Conservation (phyloP, 2,329 filamentous ascomycete genomes). For the Davidsoniella neocaledoniae region DNA sequence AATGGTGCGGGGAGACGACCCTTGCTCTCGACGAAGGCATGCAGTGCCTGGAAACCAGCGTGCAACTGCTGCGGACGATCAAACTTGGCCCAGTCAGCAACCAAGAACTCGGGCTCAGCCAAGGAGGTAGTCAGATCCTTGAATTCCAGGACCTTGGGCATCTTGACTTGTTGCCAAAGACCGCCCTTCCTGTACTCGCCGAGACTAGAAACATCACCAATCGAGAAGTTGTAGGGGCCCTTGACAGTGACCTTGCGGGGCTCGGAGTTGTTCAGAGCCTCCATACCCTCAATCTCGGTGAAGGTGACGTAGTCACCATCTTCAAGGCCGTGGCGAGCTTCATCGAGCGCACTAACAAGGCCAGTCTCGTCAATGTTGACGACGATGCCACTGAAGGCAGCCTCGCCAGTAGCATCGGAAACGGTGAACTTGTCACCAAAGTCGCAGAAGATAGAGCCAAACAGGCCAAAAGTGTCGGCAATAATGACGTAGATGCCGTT, state of each 20-base stretch:
- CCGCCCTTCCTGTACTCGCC: constrained; percentile 80
- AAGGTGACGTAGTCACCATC: constrained; percentile 96
- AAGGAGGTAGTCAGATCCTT: constrained; percentile 62
- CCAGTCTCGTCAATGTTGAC: constrained; percentile 81
- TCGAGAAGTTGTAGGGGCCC: constrained; percentile 93
- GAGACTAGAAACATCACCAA: constrained; percentile 76
- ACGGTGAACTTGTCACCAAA: constrained; percentile 90
- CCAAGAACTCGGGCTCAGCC: constrained; percentile 73
- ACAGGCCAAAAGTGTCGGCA: constrained; percentile 81
- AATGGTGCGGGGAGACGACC: constrained; percentile 65
- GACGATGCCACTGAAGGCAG: constrained; percentile 71
- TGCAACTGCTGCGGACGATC: constrained; percentile 88
- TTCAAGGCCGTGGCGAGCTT: constrained; percentile 85
- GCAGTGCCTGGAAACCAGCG: constrained; percentile 79
- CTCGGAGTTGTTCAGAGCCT: constrained; percentile 63
- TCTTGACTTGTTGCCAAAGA: constrained; percentile 91
- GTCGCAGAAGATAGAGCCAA: constrained; percentile 92
- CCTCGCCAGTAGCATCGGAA: constrained; percentile 80
- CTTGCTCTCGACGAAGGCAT: constrained; percentile 64
- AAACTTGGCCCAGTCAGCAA: constrained; percentile 96
- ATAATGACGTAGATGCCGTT: constrained; percentile 85
- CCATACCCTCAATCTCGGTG: constrained; percentile 83
- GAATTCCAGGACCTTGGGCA: constrained; percentile 88
- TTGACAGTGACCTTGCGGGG: constrained; percentile 87
- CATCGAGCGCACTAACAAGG: constrained; percentile 80